Evolutionary conservation across 2,329 filamentous ascomycete genomes (phyloP).

Genomic region (Hysterium pulicare): DNA sequence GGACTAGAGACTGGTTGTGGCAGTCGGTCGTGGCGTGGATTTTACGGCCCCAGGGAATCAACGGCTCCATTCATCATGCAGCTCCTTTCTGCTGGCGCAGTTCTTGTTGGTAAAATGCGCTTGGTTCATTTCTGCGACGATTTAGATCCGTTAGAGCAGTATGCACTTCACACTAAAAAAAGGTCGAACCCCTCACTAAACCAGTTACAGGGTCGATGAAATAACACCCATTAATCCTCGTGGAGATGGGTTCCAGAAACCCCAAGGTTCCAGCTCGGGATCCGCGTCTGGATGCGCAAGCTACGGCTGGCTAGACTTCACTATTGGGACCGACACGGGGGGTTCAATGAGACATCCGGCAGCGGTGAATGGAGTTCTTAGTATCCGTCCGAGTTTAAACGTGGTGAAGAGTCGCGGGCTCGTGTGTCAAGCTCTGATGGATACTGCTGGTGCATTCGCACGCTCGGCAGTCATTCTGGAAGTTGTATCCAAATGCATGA

Average conservation of each 20-base stretch:
- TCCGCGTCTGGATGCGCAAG: constrained; percentile 5
- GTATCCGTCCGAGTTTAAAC: constrained; percentile 3
- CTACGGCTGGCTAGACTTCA: constrained; percentile 12
- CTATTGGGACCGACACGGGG: constrained; percentile 35
- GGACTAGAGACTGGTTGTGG: not conserved
- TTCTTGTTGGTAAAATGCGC: not conserved
- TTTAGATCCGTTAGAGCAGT: not conserved
- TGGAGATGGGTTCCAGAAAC: constrained; percentile 19
- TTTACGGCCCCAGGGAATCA: not conserved
- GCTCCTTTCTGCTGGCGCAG: not conserved
- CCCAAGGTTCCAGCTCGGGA: constrained; percentile 6
- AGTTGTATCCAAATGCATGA: not conserved
- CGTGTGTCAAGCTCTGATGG: constrained; percentile 1
- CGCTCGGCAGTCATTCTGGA: not conserved
- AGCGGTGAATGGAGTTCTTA: constrained; percentile 7
- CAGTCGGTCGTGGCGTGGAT: not conserved
- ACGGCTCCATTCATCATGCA: not conserved
- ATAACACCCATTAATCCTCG: constrained; percentile 21
- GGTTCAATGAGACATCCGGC: constrained; percentile 10
- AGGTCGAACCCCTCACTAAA: not conserved
- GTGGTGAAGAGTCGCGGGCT: constrained; percentile 1
- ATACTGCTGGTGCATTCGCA: constrained; percentile 8
- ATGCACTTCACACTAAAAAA: not conserved
- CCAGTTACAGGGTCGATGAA: not conserved
- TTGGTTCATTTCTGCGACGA: not conserved